phyloP scores from a whole-genome alignment of 345 rosid species.

The Boechera stricta region DNA sequence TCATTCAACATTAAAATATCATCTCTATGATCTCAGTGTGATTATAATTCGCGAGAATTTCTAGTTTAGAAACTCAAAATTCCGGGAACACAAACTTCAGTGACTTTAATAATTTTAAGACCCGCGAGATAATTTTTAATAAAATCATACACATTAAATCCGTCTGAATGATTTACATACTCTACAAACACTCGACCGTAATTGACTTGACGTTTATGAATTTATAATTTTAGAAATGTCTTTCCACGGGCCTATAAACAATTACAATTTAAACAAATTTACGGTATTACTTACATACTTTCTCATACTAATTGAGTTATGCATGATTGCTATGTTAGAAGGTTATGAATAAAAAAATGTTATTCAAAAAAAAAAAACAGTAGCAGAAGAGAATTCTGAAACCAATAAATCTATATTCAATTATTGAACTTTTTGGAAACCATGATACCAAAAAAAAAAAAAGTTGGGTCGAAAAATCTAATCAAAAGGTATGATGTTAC shows the following conservation, averaged over 20 bases:
- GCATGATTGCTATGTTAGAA: constrained; percentile 8
- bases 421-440: constrained; percentile 36
- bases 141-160: neutral
- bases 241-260: neutral
- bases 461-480: constrained; percentile 40
- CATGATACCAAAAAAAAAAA: constrained; percentile 15
- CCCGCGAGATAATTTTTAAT: no score
- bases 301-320: constrained; percentile 3
- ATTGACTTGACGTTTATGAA: constrained; percentile 23
- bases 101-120: no score
- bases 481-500: constrained; percentile 44
- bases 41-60: neutral
- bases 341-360: constrained; percentile 9
- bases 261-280: neutral
- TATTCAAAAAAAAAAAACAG: neutral
- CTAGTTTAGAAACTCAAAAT: neutral
- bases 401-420: constrained; percentile 24
- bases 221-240: neutral
- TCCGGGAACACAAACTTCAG: neutral
- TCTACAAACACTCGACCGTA: neutral
- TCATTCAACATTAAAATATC: neutral
- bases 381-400: constrained; percentile 15
- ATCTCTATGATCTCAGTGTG: neutral
- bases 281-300: neutral
- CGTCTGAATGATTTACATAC: neutral